Evolutionary conservation across 2,329 filamentous ascomycete species (phyloP), one percentile per base, ranked within the genome.

Genomic region (Aspergillus tamarii): DNA sequence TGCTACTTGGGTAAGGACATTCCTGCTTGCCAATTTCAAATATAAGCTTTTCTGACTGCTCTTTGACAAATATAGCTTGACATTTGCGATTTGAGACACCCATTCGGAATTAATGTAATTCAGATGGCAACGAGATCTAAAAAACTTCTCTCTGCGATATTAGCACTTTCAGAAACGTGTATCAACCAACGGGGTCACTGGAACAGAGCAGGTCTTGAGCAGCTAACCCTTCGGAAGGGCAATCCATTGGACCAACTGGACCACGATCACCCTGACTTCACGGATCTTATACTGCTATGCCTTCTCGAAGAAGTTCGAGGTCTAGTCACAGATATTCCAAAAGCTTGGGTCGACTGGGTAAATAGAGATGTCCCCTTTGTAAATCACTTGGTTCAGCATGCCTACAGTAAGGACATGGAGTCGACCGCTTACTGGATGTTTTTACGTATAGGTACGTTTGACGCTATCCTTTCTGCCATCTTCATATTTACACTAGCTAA

Each of bases 61-160:
- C 11, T 32, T 10, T 1, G 5, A 12, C 11, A 28, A 30, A 30
- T 30, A 14, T 39, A 82, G 81, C 72, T 83, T 28, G 81, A 83
- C 61, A 78, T 82, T 5, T 80, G 76, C 50, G 81, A 83, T 46
- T 67, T 77, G 36, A 71, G 71, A 1, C 80, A 81, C 54, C 73
- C 76, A 0, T 83, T 83, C 64, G 80, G 81, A 1, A 76, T 82
- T 10, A 64, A 74, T 12, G 74, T 77, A 0, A 70, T 78, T 10
- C 73, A 74, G 41, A 55, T 72, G 19, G 73, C 74, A 6, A 67
- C 71, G 48, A 34, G 45, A 3, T 73, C 69, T 0, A 60, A 64
- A 2, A 55, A 48, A 10, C 64, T 71, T 23, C 66, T 70, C 55
- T 57, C 60, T 21, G 62, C 69, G 3, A 36, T 75, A 4, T 28